Conservation (phyloP, 176 grass and related monocot genomes). For the Saccharum officinarum region DNA sequence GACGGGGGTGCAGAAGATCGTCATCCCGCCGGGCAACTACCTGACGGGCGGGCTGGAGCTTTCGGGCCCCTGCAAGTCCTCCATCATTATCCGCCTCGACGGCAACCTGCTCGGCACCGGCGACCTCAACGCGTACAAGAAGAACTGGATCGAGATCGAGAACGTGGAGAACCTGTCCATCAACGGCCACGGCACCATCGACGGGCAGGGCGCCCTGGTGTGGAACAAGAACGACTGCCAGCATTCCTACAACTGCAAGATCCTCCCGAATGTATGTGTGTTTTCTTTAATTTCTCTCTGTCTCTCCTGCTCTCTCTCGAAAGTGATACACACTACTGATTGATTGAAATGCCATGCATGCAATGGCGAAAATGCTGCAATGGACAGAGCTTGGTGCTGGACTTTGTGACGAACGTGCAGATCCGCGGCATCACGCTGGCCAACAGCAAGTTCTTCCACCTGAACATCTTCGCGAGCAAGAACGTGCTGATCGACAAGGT, state of each 20-base stretch:
- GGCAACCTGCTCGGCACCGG: conserved; percentile 58
- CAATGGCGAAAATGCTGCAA: neutral
- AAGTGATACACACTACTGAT: neutral
- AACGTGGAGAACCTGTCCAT: conserved; percentile 41
- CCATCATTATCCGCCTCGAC: conserved; percentile 51
- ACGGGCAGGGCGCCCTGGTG: conserved; percentile 56
- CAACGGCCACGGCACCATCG: conserved; percentile 51
- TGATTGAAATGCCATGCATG: neutral
- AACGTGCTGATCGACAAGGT: conserved; percentile 51
- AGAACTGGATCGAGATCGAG: conserved; percentile 63
- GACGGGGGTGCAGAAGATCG: conserved; percentile 38
- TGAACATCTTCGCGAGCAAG: conserved; percentile 49
- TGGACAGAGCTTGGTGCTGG: conserved; percentile 56
- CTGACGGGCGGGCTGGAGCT: conserved; percentile 38
- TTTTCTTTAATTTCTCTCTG: neutral
- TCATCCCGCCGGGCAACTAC: conserved; percentile 52
- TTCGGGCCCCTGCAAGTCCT: conserved; percentile 55
- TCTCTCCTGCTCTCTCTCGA: neutral
- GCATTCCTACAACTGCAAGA: conserved; percentile 43
- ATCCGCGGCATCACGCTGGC: conserved; percentile 36
- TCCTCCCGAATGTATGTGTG: conserved; percentile 46
- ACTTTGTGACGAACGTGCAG: conserved; percentile 39
- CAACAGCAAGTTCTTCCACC: conserved; percentile 82
- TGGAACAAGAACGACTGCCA: conserved; percentile 68
- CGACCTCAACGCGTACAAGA: conserved; percentile 49